A percentile compares a stretch with the other conserved stretches of the same genome.
Evolutionary conservation across 2,329 filamentous ascomycete genomes (phyloP).

Genomic region (Passalora sequoiae): DNA sequence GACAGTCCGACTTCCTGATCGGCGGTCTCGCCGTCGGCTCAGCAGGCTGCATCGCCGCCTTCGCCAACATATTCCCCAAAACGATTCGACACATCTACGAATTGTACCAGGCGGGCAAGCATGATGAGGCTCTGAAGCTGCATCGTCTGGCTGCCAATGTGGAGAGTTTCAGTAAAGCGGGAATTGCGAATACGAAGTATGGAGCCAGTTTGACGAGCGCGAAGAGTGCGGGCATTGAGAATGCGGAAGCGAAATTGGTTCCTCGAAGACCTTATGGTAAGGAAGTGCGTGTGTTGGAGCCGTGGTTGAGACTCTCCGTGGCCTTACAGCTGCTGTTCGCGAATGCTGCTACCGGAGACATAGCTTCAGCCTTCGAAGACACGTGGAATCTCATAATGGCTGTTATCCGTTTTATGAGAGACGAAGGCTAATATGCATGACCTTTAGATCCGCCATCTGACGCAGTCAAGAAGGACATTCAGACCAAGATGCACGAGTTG

Average conservation of each 20-base stretch:
- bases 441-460: no score
- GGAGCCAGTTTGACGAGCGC: slow-evolving; percentile 58
- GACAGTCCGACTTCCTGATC: slow-evolving; percentile 66
- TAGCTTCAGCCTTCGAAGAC: no score
- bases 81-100: slow-evolving; percentile 53
- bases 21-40: slow-evolving; percentile 50
- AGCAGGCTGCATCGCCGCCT: slow-evolving; percentile 54
- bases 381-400: no score
- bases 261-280: slow-evolving; percentile 62
- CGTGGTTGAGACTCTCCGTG: no score
- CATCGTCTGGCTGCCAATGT: slow-evolving; percentile 57
- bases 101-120: slow-evolving; percentile 52
- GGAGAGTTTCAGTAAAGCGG: slow-evolving; percentile 59
- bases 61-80: slow-evolving; percentile 52
- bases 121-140: slow-evolving; percentile 52
- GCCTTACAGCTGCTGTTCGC: no score
- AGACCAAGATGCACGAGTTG: no score
- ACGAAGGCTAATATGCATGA: no score
- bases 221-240: slow-evolving; percentile 54
- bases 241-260: slow-evolving; percentile 53
- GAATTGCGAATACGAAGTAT: slow-evolving; percentile 62
- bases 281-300: no score
- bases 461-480: no score
- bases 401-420: no score
- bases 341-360: no score